A percentile compares a stretch with the other conserved stretches of the same genome.
These are phyloP conservation scores for Patellaria atrata DNA, from an alignment of 495 filamentous ascomycete species.

Conservation along the genomic window DNA sequence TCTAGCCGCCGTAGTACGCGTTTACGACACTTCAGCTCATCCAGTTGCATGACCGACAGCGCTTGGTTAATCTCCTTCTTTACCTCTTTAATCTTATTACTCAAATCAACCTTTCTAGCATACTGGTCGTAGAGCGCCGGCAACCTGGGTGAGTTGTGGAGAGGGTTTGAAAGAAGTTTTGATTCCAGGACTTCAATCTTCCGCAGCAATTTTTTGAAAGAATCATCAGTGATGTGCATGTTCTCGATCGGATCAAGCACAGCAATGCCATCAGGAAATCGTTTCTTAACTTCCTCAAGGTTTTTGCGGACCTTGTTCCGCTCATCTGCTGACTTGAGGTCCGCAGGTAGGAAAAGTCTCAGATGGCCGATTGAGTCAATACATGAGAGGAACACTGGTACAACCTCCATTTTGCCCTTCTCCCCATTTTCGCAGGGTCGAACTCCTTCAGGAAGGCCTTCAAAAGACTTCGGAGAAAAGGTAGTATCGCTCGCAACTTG, in stretches of 20 bases:
- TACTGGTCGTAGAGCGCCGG: slow-evolving; percentile 74
- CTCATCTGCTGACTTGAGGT: slow-evolving; percentile 46
- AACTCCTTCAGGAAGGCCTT: slow-evolving; percentile 50
- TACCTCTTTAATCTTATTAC: slow-evolving; percentile 62
- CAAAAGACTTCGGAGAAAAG: slow-evolving; percentile 40
- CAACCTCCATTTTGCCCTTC: slow-evolving; percentile 60
- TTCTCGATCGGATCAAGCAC: slow-evolving; percentile 84
- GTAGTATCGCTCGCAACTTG: slow-evolving; percentile 45
- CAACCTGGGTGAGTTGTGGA: slow-evolving; percentile 77
- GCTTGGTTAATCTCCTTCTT: slow-evolving; percentile 78
- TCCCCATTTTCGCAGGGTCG: slow-evolving; percentile 50
- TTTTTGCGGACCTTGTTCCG: slow-evolving; percentile 50
- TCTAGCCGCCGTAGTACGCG: slow-evolving; percentile 90
- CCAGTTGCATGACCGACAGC: slow-evolving; percentile 74
- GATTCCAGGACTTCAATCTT: slow-evolving; percentile 97
- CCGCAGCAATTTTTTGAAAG: slow-evolving; percentile 77
- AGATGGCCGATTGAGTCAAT: slow-evolving; percentile 64
- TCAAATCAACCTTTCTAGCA: slow-evolving; percentile 58
- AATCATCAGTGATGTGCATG: slow-evolving; percentile 82
- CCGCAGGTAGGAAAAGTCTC: slow-evolving; percentile 63
- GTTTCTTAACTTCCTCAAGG: slow-evolving; percentile 58
- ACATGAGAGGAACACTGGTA: slow-evolving; percentile 74
- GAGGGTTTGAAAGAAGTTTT: slow-evolving; percentile 70
- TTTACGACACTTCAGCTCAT: slow-evolving; percentile 91
- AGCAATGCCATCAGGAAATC: slow-evolving; percentile 88